A percentile compares a stretch with the other conserved stretches of the same genome.
Evolutionary conservation across 805 yeast species (phyloP).

Genomic region (Barnettozyma californica): DNA sequence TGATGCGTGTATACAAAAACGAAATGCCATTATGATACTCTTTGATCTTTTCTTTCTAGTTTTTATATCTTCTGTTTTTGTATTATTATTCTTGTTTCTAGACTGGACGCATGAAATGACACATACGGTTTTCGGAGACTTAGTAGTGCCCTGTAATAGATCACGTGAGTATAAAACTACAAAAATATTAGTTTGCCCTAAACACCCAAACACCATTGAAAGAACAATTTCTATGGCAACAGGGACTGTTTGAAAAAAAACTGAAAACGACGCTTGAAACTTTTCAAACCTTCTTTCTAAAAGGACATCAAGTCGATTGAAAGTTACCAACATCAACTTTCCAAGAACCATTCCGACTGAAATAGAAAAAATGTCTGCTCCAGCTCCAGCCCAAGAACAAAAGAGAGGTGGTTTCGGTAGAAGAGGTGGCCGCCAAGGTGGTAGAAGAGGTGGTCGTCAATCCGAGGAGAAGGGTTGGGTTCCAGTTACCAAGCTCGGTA

Average conservation of each 20-base stretch:
- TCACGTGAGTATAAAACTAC: background rate
- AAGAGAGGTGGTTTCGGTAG: slow-evolving; percentile 51
- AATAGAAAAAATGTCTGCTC: slow-evolving; percentile 35
- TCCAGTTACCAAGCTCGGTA: slow-evolving; percentile 99
- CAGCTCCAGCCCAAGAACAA: slow-evolving; percentile 30
- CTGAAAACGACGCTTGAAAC: slow-evolving; percentile 2
- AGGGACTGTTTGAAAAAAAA: background rate
- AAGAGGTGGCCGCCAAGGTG: slow-evolving; percentile 53
- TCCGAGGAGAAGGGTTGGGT: slow-evolving; percentile 98
- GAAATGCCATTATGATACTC: background rate
- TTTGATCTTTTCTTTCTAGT: too few relatives aligned
- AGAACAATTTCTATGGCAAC: background rate
- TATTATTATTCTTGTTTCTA: too few relatives aligned
- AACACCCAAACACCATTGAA: slow-evolving; percentile 4
- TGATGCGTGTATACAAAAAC: background rate
- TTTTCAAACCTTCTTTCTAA: slow-evolving; percentile 2
- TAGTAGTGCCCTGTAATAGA: background rate
- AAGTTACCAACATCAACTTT: slow-evolving; percentile 51
- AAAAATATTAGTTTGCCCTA: background rate
- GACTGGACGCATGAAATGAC: background rate
- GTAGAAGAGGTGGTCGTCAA: slow-evolving; percentile 76
- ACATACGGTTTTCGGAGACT: background rate
- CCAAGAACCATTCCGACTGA: slow-evolving; percentile 46
- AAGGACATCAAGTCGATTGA: slow-evolving; percentile 38
- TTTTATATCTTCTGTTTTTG: too few relatives aligned